Conservation (phyloP, 441 rosid genomes). For the Manihot esculenta region DNA sequence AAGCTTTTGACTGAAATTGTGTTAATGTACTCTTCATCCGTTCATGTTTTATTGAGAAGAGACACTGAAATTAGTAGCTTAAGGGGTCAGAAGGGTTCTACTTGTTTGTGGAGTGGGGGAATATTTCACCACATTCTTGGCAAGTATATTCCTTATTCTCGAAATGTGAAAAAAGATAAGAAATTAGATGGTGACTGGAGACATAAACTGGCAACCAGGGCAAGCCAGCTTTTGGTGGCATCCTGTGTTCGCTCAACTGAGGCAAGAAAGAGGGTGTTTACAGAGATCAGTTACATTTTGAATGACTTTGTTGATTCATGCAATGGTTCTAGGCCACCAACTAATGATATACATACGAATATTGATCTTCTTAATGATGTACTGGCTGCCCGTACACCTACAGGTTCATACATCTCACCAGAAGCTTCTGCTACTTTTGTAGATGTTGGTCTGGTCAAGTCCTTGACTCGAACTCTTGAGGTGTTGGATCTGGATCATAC, state of each 20-base stretch:
- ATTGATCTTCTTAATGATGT: conserved; percentile 90
- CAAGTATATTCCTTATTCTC: conserved; percentile 69
- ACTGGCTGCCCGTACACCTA: conserved; percentile 80
- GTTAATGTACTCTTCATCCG: conserved; percentile 80
- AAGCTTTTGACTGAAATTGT: conserved; percentile 92
- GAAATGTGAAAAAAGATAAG: conserved; percentile 66
- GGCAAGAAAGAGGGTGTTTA: conserved; percentile 83
- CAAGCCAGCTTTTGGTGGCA: conserved; percentile 87
- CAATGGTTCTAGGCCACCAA: conserved; percentile 58
- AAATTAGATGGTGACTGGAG: conserved; percentile 91
- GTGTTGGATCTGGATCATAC: conserved; percentile 89
- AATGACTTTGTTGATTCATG: conserved; percentile 66
- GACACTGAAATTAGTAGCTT: conserved; percentile 73
- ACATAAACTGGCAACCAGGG: conserved; percentile 79
- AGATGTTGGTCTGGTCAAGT: conserved; percentile 85
- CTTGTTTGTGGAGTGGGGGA: conserved; percentile 50
- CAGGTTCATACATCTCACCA: conserved; percentile 78
- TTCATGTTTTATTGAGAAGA: conserved; percentile 79
- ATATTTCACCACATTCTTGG: conserved; percentile 85
- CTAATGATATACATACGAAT: conserved; percentile 63
- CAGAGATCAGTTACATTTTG: conserved; percentile 71
- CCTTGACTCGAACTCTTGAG: conserved; percentile 80
- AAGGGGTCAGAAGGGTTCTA: conserved; percentile 52
- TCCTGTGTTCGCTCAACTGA: conserved; percentile 93
- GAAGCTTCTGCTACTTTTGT: conserved; percentile 94